Evolutionary conservation across 257 asterid species (phyloP), one percentile per base, ranked within the genome.

Genomic region (Prunella vulgaris): DNA sequence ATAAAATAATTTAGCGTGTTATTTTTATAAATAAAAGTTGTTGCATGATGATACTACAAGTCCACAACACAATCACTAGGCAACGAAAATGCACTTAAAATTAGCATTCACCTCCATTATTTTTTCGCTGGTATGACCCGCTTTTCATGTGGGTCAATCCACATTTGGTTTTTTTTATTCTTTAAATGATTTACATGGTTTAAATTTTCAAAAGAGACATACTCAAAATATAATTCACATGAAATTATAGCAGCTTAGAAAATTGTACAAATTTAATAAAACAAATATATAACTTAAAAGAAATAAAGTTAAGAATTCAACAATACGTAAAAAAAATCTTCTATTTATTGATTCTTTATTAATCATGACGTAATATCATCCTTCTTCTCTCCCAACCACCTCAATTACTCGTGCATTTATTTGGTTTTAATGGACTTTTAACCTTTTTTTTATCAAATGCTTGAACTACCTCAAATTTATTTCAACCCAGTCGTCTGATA

Each of bases 401-500:
- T 80, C 92, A 82, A 77, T 84, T 77, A 82, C 90, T 86, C 64
- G 74, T 74, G 87, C 87, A 86, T 88, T 88, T 81, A 77, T 79
- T 80, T 76, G 85, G 63, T 79, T 78, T 80, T 83, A 82, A 84
- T 83, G 86, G 81, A 64, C 66, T 82, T 73, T 71, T 83, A 85
- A 84, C 84, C 84, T 37, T 85, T 32, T 44, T 78, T n/a, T n/a
- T n/a, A n/a, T 59, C 76, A 48, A 82, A 70, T 61, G 81, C 81
- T 73, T 30, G 74, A 81, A 73, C 77, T 75, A 73, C 81, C 81
- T 52, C 64, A 72, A 6, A 56, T 53, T 38, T 59, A 40, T 60
- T 61, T 15, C 60, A 64, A 48, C 12, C 72, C 64, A 38, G 14
- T 52, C 24, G 10, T 44, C 42, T 33, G 40, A 52, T 60, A 24